A percentile compares a stretch with the other conserved stretches of the same genome.
Conservation (phyloP, 179 eudicot species). For the Pouteria campechiana region DNA sequence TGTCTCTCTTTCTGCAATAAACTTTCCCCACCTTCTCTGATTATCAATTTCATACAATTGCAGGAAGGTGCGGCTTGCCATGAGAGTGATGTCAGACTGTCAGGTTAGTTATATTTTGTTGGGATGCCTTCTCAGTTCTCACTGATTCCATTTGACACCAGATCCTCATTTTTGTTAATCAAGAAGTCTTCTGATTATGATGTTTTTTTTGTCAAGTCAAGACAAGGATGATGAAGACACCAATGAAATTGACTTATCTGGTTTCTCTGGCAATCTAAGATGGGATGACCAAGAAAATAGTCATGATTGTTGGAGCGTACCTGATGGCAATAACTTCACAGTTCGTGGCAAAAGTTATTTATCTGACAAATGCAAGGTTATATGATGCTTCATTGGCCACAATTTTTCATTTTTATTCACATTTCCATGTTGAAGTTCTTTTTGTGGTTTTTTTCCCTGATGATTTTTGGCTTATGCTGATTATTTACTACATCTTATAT, state of each 20-base stretch:
- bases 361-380: slow-evolving; percentile 80
- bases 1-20: slow-evolving; percentile 1
- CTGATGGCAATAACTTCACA: slow-evolving; percentile 93
- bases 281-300: slow-evolving; percentile 66
- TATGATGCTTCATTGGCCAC: too few species aligned
- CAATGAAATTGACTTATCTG: slow-evolving; percentile 73
- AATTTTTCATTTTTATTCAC: too few species aligned
- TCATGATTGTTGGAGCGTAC: slow-evolving; percentile 89
- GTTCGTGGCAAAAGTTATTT: slow-evolving; percentile 79
- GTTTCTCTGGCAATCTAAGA: slow-evolving; percentile 78
- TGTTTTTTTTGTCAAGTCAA: slow-evolving; percentile 18
- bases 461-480: slow-evolving; percentile 4
- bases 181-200: slow-evolving; percentile 6
- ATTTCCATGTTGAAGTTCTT: background rate
- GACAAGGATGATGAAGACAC: slow-evolving; percentile 51
- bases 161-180: background rate
- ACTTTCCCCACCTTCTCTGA: background rate
- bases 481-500: slow-evolving; percentile 6
- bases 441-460: background rate
- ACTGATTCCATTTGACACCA: background rate
- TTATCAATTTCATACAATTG: slow-evolving; percentile 9
- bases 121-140: slow-evolving; percentile 1
- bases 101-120: slow-evolving; percentile 41
- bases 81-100: slow-evolving; percentile 49
- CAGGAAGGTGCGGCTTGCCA: slow-evolving; percentile 45